phyloP scores from a whole-genome alignment of 2,329 filamentous ascomycete genomes.

The Ascochyta lentis region DNA sequence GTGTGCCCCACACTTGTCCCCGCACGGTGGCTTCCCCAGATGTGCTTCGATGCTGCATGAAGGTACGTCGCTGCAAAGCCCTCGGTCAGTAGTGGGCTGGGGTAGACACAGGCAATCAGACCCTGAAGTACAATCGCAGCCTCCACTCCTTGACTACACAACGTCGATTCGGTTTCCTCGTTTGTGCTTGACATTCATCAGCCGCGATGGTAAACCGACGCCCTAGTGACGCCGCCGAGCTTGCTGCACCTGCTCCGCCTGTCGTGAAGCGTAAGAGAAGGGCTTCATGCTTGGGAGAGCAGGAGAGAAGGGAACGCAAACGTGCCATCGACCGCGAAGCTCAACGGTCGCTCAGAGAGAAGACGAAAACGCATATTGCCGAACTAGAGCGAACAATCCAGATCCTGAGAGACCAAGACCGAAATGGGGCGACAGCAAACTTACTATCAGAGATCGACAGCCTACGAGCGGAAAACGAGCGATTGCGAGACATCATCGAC shows the following conservation, averaged over 20 bases:
- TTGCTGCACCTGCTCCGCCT: slow-evolving; percentile 30
- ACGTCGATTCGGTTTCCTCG: slow-evolving; percentile 17
- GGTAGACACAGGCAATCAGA: slow-evolving; percentile 14
- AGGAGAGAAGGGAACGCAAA: slow-evolving; percentile 45
- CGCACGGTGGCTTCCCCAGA: slow-evolving; percentile 29
- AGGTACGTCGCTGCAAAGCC: not conserved
- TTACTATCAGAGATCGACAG: slow-evolving; percentile 42
- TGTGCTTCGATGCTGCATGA: slow-evolving; percentile 9
- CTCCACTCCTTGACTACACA: slow-evolving; percentile 14
- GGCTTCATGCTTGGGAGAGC: slow-evolving; percentile 44
- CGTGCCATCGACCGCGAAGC: slow-evolving; percentile 47
- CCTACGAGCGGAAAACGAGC: slow-evolving; percentile 44
- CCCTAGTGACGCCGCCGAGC: slow-evolving; percentile 31
- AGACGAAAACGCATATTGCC: slow-evolving; percentile 48
- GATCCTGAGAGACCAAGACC: slow-evolving; percentile 43
- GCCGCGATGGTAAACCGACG: slow-evolving; percentile 36
- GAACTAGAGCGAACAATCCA: slow-evolving; percentile 47
- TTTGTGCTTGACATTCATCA: slow-evolving; percentile 16
- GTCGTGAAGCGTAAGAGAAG: slow-evolving; percentile 44
- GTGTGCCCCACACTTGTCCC: slow-evolving; percentile 30
- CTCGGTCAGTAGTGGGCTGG: not conserved
- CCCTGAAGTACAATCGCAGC: slow-evolving; percentile 5
- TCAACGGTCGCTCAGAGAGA: slow-evolving; percentile 45
- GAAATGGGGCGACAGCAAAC: slow-evolving; percentile 40
- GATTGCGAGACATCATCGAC: slow-evolving; percentile 42